Evolutionary conservation across 2,329 filamentous ascomycete species (phyloP).

Genomic region (Clathrospora elynae): DNA sequence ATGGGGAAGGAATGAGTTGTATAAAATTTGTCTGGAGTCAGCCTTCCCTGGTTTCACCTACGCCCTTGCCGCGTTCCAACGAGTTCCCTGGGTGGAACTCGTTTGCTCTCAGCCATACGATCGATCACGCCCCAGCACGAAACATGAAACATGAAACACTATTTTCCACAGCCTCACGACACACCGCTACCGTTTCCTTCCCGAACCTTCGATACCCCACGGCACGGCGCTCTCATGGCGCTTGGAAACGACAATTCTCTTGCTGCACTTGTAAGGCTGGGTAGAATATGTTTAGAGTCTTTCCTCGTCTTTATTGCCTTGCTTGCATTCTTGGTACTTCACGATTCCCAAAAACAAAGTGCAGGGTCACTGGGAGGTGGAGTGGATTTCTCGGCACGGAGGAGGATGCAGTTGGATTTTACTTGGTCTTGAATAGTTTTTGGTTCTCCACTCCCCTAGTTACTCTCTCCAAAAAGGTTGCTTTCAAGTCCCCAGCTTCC

Average conservation of each 20-base stretch:
- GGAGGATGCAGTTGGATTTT: not conserved
- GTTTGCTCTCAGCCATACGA: not conserved
- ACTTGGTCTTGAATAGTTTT: not conserved
- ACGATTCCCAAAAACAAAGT: not conserved
- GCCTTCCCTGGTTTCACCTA: not conserved
- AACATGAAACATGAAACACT: too few relatives aligned
- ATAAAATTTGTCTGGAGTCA: not conserved
- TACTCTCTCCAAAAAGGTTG: slow-evolving; percentile 2
- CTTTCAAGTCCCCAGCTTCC: not conserved
- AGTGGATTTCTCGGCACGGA: not conserved
- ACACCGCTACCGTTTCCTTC: not conserved
- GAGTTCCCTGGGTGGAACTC: not conserved
- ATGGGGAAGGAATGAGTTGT: slow-evolving; percentile 6
- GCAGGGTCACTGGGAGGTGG: not conserved
- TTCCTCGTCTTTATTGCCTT: not conserved
- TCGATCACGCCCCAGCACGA: not conserved
- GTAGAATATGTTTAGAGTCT: not conserved
- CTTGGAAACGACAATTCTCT: not conserved
- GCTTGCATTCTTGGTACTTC: not conserved
- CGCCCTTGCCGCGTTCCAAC: slow-evolving; percentile 1
- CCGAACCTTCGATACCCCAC: not conserved
- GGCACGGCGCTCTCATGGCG: not conserved
- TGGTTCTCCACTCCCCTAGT: not conserved
- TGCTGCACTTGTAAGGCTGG: not conserved
- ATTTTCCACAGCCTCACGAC: not conserved